Percentiles rank a stretch among this genome's conserved stretches.
These are phyloP conservation scores for Coemansia sp. DNA, from an alignment of 192 early-diverging fungal genomes.

Conservation along the genomic window DNA sequence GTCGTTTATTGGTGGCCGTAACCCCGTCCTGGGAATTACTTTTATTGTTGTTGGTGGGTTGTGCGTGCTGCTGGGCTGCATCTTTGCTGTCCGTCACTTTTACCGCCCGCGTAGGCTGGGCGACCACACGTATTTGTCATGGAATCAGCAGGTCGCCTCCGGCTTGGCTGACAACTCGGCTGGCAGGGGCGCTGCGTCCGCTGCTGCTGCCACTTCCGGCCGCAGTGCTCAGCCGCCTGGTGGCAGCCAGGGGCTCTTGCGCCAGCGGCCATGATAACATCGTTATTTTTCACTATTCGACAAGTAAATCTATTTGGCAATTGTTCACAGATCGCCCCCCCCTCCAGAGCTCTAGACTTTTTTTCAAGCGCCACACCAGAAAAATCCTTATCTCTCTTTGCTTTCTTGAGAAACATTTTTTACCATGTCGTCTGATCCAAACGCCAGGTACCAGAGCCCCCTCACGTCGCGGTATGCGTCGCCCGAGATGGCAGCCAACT, in stretches of 20 bases:
- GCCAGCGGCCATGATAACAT: slow-evolving; percentile 23
- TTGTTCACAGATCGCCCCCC: neutral
- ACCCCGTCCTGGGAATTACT: slow-evolving; percentile 91
- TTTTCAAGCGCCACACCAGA: neutral
- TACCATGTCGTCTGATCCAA: slow-evolving; percentile 44
- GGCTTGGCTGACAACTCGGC: slow-evolving; percentile 33
- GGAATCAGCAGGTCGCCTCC: slow-evolving; percentile 74
- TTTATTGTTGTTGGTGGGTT: slow-evolving; percentile 92
- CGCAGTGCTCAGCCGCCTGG: slow-evolving; percentile 12
- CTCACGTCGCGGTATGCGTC: slow-evolving; percentile 96
- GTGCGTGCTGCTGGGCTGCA: slow-evolving; percentile 82
- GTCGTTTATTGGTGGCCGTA: slow-evolving; percentile 95
- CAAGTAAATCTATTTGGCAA: no score
- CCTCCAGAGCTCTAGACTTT: neutral
- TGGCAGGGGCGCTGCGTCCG: neutral
- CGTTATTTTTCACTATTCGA: neutral
- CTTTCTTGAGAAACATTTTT: no score
- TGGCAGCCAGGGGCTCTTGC: slow-evolving; percentile 5
- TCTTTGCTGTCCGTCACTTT: slow-evolving; percentile 88
- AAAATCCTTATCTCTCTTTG: neutral
- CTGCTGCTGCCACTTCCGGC: slow-evolving; percentile 14
- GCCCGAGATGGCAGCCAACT: slow-evolving; percentile 94
- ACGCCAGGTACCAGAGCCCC: slow-evolving; percentile 91
- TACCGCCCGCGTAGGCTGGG: slow-evolving; percentile 94
- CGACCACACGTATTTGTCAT: slow-evolving; percentile 94